These are phyloP conservation scores for Ceriops zippeliana DNA, from an alignment of 345 rosid genomes.

Conservation along the genomic window DNA sequence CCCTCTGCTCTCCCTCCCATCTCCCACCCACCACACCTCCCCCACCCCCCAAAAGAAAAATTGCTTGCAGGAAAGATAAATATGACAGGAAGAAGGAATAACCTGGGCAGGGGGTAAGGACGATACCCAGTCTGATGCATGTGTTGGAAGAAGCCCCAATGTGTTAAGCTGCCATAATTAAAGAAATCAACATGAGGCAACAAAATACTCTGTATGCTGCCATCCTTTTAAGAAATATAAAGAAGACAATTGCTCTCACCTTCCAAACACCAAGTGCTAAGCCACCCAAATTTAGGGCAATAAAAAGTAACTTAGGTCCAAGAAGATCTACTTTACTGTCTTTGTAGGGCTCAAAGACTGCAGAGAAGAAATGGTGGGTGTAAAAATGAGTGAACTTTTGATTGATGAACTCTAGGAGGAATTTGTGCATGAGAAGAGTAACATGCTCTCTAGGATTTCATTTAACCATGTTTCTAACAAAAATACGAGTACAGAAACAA, in stretches of 20 bases:
- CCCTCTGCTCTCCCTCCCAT: too few species aligned
- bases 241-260: conserved; percentile 41
- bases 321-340: conserved; percentile 87
- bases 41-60: too few species aligned
- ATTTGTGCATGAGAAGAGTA: not conserved
- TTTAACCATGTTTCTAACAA: not conserved
- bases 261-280: conserved; percentile 96
- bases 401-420: not conserved
- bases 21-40: too few species aligned
- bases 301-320: conserved; percentile 81
- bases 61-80: not conserved
- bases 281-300: conserved; percentile 93
- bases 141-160: conserved; percentile 96
- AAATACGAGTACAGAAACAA: not conserved
- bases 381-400: not conserved
- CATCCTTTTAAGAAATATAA: not conserved
- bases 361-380: not conserved
- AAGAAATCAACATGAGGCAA: conserved; percentile 3
- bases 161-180: conserved; percentile 76
- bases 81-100: conserved; percentile 9
- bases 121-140: conserved; percentile 99
- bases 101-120: conserved; percentile 97
- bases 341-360: conserved; percentile 99
- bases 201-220: not conserved
- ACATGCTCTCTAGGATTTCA: not conserved